These are phyloP conservation scores for Pythium sukuiense DNA, from an alignment of 352 stramenopile genomes.

Conservation along the genomic window DNA sequence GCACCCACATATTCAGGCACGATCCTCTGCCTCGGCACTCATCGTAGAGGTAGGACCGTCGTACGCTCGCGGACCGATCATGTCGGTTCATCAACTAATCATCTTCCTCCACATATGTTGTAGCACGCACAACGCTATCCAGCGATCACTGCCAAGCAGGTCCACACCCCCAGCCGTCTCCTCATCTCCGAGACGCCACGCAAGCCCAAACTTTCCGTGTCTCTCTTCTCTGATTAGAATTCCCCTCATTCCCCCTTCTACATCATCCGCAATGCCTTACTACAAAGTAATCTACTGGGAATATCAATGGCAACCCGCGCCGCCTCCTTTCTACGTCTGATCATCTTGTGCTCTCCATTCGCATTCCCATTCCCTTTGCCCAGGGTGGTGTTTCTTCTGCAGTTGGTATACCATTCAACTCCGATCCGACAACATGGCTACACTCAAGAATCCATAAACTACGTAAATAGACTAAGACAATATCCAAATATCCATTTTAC, in stretches of 20 bases:
- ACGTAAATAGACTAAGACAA: conserved; percentile 6
- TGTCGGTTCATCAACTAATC: neutral
- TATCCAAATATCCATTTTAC: neutral
- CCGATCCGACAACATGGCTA: too few species aligned
- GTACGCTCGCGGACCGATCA: neutral
- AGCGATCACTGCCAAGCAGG: conserved; percentile 7
- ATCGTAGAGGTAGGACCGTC: conserved; percentile 14
- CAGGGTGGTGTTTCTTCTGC: too few species aligned
- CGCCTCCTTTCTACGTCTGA: too few species aligned
- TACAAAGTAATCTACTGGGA: too few species aligned
- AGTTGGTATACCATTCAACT: too few species aligned
- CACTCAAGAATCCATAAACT: conserved; percentile 9
- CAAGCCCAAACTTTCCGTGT: conserved; percentile 28
- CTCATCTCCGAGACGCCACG: conserved; percentile 25
- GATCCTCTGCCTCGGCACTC: conserved; percentile 8
- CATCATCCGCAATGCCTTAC: too few species aligned
- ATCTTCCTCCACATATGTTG: neutral
- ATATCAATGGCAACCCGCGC: too few species aligned
- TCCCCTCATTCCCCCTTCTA: too few species aligned
- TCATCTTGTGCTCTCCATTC: too few species aligned
- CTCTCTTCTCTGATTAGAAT: conserved; percentile 20
- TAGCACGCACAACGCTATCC: conserved; percentile 20
- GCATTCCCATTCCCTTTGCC: too few species aligned
- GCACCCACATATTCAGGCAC: conserved; percentile 26
- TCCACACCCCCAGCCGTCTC: conserved; percentile 8